Evolutionary conservation across 805 yeast genomes (phyloP), one percentile per base, ranked within the genome.

Genomic region (Metschnikowia cubensis): DNA sequence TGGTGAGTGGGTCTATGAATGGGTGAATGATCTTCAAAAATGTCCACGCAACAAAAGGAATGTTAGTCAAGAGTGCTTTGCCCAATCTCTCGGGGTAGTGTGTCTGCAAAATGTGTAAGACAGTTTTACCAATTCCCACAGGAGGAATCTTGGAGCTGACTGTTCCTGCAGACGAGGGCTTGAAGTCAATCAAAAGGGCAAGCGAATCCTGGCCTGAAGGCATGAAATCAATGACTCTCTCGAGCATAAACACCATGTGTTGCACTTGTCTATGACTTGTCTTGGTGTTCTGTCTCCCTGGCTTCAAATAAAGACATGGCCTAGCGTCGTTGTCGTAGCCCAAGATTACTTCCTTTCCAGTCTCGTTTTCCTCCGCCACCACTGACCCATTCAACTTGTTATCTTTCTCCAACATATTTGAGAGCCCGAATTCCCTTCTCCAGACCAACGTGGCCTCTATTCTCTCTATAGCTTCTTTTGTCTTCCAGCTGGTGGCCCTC

Each of bases 71-170:
- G 43, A 91, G 75, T 0, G 97, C 97, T 64, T 85, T 86, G 36
- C 99, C 99, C 52, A 94, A 76, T 61, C 99, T 81, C 67, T 94
- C 99, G 3, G 99, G 99, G 66, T 94, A 94, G 68, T 94, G 99
- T 11, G 96, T 90, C 70, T 94, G 99, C 59, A 94, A 74, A 65
- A 94, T 94, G 66, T 87, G 89, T 57, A 94, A 76, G 32, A 92
- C 98, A 69, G 90, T 96, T 64, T 91, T 85, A 34, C 97, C 97
- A 15, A 83, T 87, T 46, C 86, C 79, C 39, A 92, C 75, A 1
- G 96, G 89, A n/a, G 98, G 98, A 50, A 89, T 81, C 63, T 59
- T 89, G 50, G 85, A 79, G 32, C 81, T 71, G 50, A 71, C 74
- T 47, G 73, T 83, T 65, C 76, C 76, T 33, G 71, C 77, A 49